Evolutionary conservation across 495 filamentous ascomycete species (phyloP).

Genomic region (Aspergillus hancockii): DNA sequence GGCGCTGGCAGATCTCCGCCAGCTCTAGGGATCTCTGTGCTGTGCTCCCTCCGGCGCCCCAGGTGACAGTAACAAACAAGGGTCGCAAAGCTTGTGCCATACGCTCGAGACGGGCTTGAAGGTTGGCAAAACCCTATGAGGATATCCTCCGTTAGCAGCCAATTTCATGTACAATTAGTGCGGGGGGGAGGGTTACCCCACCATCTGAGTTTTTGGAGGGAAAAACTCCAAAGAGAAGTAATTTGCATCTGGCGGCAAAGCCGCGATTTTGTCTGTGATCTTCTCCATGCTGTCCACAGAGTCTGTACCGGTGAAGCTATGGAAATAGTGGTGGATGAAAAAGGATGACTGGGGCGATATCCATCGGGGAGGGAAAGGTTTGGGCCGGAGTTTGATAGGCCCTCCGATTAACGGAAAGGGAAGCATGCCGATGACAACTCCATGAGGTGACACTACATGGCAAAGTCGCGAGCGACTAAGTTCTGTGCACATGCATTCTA

Average conservation of each 20-base stretch:
- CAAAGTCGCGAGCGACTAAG: background rate
- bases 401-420: conserved; percentile 14
- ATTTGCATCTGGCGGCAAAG: conserved; percentile 73
- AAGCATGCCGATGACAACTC: conserved; percentile 8
- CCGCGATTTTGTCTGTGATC: conserved; percentile 95
- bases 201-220: conserved; percentile 93
- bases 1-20: conserved; percentile 91
- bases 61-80: conserved; percentile 95
- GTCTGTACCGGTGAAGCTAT: conserved; percentile 3
- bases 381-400: conserved; percentile 7
- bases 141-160: conserved; percentile 19
- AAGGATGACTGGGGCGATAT: conserved; percentile 3
- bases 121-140: conserved; percentile 78
- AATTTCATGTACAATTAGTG: conserved; percentile 11
- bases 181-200: conserved; percentile 42
- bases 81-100: conserved; percentile 90
- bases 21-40: conserved; percentile 87
- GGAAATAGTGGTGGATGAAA: conserved; percentile 2
- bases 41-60: conserved; percentile 95
- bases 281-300: conserved; percentile 65
- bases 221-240: conserved; percentile 99
- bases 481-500: background rate
- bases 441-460: background rate
- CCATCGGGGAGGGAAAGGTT: conserved; percentile 1
- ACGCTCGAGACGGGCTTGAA: conserved; percentile 88